Conservation (phyloP, 768 basidiomycete genomes). For the Pleurotus salmoneostramineus region DNA sequence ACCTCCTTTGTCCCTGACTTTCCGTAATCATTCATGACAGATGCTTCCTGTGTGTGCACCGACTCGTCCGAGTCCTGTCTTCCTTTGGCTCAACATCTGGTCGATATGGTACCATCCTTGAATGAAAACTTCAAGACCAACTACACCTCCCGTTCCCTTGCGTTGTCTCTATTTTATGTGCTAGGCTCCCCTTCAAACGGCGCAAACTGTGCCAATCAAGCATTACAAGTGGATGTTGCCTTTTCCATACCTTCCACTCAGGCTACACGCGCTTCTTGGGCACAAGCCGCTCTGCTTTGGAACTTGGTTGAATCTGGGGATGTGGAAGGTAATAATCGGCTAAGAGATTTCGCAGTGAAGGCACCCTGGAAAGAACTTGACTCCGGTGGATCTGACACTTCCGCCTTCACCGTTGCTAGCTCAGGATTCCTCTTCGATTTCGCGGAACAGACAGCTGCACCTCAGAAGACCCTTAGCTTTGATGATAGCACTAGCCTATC, state of each 20-base stretch:
- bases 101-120: conserved; percentile 43
- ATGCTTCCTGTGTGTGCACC: conserved; percentile 61
- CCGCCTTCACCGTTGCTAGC: conserved; percentile 34
- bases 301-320: conserved; percentile 51
- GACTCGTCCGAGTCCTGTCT: conserved; percentile 44
- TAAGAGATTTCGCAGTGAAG: conserved; percentile 43
- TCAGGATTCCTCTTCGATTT: conserved; percentile 61
- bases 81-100: conserved; percentile 48
- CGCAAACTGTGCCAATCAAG: conserved; percentile 49
- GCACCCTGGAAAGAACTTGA: conserved; percentile 45
- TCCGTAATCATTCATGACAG: conserved; percentile 24
- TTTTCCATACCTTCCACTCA: conserved; percentile 32
- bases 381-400: conserved; percentile 34
- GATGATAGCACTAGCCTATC: conserved; percentile 40
- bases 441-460: conserved; percentile 45
- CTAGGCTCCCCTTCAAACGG: conserved; percentile 35
- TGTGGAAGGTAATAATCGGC: conserved; percentile 24
- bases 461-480: conserved; percentile 41
- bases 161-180: conserved; percentile 45
- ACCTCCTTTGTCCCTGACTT: background rate
- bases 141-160: conserved; percentile 38
- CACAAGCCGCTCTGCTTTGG: conserved; percentile 58
- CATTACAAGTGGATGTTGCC: conserved; percentile 46
- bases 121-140: conserved; percentile 46
- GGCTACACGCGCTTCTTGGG: conserved; percentile 55